These are phyloP conservation scores for Fusarium subtropicale DNA, from an alignment of 2,329 filamentous ascomycete genomes.

Conservation along the genomic window DNA sequence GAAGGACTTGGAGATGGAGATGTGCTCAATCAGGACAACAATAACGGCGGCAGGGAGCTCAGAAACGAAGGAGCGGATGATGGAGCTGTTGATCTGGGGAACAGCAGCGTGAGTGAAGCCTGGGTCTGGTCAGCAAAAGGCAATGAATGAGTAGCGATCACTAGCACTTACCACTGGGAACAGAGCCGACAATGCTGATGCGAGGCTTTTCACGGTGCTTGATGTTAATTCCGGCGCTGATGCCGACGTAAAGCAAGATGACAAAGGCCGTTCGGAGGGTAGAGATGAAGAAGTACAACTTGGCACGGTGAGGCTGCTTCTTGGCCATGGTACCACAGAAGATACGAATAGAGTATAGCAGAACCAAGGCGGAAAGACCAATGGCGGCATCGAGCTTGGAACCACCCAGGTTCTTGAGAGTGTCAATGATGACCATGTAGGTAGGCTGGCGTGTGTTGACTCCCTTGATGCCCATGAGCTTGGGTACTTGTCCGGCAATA, in stretches of 20 bases:
- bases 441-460: conserved; percentile 63
- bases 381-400: conserved; percentile 77
- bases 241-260: conserved; percentile 81
- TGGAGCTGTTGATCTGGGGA: conserved; percentile 68
- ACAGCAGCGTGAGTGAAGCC: conserved; percentile 78
- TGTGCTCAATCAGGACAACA: conserved; percentile 83
- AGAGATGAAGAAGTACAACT: conserved; percentile 81
- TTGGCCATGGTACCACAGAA: conserved; percentile 73
- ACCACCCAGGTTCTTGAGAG: conserved; percentile 58
- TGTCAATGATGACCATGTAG: conserved; percentile 64
- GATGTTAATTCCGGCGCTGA: conserved; percentile 78
- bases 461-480: conserved; percentile 62
- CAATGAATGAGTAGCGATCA: not conserved
- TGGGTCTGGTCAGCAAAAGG: conserved; percentile 40
- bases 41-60: conserved; percentile 81
- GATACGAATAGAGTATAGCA: conserved; percentile 75
- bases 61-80: conserved; percentile 72
- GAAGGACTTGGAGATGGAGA: conserved; percentile 85
- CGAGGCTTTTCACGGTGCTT: conserved; percentile 65
- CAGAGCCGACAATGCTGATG: conserved; percentile 73
- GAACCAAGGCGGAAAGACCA: conserved; percentile 73
- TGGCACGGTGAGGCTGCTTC: conserved; percentile 73
- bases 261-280: conserved; percentile 84
- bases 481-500: conserved; percentile 61
- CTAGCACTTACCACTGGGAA: conserved; percentile 71